These are phyloP conservation scores for Arctostaphylos glauca DNA, from an alignment of 148 eudicot species.

Conservation along the genomic window DNA sequence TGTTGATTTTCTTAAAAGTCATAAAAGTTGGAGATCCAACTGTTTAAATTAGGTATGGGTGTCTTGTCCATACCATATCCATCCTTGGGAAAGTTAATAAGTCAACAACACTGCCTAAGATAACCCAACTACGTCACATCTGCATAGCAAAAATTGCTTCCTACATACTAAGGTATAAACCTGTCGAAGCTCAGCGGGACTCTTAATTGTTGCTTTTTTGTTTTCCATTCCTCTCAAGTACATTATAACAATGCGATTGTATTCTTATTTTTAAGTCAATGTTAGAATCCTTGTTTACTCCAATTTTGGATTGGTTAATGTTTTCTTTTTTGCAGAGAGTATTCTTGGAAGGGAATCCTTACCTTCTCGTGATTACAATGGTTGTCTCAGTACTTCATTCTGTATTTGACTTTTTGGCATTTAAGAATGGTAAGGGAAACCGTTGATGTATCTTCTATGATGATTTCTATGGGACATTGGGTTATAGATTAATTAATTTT, in stretches of 20 bases:
- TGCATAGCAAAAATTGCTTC: too few relatives aligned
- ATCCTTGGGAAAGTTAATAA: too few relatives aligned
- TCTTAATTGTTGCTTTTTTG: too few relatives aligned
- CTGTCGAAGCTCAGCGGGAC: neutral
- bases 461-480: neutral
- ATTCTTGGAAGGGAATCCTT: constrained; percentile 94
- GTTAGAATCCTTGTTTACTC: neutral
- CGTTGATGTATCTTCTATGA: constrained; percentile 1
- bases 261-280: neutral
- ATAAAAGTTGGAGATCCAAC: too few relatives aligned
- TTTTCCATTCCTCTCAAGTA: neutral
- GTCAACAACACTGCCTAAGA: too few relatives aligned
- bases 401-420: constrained; percentile 89
- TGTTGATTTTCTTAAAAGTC: too few relatives aligned
- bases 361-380: constrained; percentile 86
- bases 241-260: neutral
- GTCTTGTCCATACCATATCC: too few relatives aligned
- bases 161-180: too few relatives aligned
- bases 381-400: constrained; percentile 84
- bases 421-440: constrained; percentile 76
- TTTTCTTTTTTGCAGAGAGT: constrained; percentile 62
- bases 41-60: too few relatives aligned
- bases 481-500: constrained; percentile 8
- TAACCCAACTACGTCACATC: too few relatives aligned
- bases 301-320: constrained; percentile 16